phyloP scores from a whole-genome alignment of 495 filamentous ascomycete genomes.

The Xanthoparmelia taractica region DNA sequence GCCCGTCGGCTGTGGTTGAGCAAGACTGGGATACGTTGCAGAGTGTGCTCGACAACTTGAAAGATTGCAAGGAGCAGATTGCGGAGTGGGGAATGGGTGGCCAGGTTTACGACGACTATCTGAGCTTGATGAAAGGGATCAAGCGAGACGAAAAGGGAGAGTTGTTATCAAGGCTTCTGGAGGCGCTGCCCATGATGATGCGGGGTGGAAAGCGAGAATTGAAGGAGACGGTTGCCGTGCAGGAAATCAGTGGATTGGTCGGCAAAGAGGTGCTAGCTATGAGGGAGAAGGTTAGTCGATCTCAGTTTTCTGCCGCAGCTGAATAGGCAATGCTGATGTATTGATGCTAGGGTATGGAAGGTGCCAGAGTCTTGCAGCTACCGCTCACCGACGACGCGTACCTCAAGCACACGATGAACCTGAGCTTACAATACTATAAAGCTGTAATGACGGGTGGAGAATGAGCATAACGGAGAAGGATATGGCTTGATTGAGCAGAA shows the following conservation, averaged over 20 bases:
- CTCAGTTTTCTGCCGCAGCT: background rate
- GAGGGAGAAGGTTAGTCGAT: constrained; percentile 49
- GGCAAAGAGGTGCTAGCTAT: constrained; percentile 54
- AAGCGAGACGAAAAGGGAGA: constrained; percentile 28
- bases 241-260: constrained; percentile 57
- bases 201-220: constrained; percentile 51
- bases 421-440: constrained; percentile 61
- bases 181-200: constrained; percentile 55
- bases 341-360: constrained; percentile 30
- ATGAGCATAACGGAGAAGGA: background rate
- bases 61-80: constrained; percentile 40
- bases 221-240: constrained; percentile 69
- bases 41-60: constrained; percentile 59
- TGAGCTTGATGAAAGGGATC: constrained; percentile 45
- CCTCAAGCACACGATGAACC: constrained; percentile 56
- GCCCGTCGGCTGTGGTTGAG: constrained; percentile 68
- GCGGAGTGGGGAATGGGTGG: constrained; percentile 69
- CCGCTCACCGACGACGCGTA: constrained; percentile 66
- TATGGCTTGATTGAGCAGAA: background rate
- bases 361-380: constrained; percentile 49
- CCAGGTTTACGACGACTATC: constrained; percentile 73
- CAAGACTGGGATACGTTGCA: constrained; percentile 60
- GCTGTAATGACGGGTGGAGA: constrained; percentile 20
- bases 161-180: constrained; percentile 51
- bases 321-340: constrained; percentile 1